A percentile compares a stretch with the other conserved stretches of the same genome.
These are phyloP conservation scores for Verbascum thapsus DNA, from an alignment of 257 asterid genomes.

Conservation along the genomic window DNA sequence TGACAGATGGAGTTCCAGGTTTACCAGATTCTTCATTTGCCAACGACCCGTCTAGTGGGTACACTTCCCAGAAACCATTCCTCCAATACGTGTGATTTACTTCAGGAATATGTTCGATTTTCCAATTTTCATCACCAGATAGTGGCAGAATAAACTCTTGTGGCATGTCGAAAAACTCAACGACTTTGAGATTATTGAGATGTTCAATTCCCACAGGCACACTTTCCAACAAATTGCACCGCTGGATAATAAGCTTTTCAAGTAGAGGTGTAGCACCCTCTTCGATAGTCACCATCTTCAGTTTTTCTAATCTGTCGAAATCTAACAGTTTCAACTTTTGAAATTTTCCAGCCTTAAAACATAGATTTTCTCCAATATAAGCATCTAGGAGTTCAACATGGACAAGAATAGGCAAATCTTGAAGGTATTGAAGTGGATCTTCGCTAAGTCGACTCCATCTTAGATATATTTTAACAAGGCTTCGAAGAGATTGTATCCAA, in stretches of 20 bases:
- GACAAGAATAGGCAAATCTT: conserved; percentile 44
- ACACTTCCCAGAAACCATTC: conserved; percentile 35
- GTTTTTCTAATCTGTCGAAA: conserved; percentile 11
- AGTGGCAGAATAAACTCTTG: conserved; percentile 20
- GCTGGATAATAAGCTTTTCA: conserved; percentile 39
- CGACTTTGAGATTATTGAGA: conserved; percentile 22
- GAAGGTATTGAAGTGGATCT: conserved; percentile 40
- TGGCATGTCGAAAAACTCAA: conserved; percentile 38
- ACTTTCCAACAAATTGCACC: conserved; percentile 30
- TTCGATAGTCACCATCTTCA: conserved; percentile 30
- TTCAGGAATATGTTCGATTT: conserved; percentile 34
- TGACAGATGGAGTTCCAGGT: background rate
- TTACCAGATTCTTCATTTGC: background rate
- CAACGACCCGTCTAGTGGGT: conserved; percentile 20
- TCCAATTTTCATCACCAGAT: conserved; percentile 26
- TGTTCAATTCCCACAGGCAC: conserved; percentile 35
- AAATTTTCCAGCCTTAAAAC: conserved; percentile 39
- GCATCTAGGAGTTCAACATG: conserved; percentile 36
- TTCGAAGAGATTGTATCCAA: conserved; percentile 38
- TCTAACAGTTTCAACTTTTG: conserved; percentile 34
- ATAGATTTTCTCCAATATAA: conserved; percentile 33
- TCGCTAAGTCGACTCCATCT: conserved; percentile 35
- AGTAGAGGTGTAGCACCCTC: conserved; percentile 40
- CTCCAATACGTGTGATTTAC: conserved; percentile 31
- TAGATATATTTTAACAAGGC: conserved; percentile 33